Percentiles rank a stretch among this genome's conserved stretches.
These are phyloP conservation scores for Fraxinus albicans DNA, from an alignment of 305 asterid genomes.

Conservation along the genomic window DNA sequence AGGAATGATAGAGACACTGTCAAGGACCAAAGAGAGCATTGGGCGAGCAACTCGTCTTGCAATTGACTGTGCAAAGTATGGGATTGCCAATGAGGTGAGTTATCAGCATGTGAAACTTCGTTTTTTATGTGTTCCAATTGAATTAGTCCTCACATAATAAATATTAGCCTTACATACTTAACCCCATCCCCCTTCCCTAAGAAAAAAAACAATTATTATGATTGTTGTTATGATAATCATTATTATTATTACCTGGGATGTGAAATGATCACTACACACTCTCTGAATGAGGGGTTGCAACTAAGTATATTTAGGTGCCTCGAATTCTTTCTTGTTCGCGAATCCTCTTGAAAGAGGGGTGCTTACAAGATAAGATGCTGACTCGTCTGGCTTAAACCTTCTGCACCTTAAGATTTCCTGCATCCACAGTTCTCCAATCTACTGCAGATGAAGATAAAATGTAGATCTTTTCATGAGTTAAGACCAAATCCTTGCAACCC, in stretches of 20 bases:
- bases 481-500: not conserved
- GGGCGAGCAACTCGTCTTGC: conserved; percentile 98
- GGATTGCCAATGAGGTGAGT: conserved; percentile 84
- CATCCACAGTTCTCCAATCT: not conserved
- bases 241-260: not conserved
- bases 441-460: not conserved
- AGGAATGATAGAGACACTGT: conserved; percentile 96
- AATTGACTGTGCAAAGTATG: conserved; percentile 91
- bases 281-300: not conserved
- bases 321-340: not conserved
- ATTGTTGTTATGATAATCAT: not conserved
- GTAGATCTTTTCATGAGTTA: not conserved
- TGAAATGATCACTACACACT: not conserved
- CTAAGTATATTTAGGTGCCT: not conserved
- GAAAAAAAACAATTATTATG: not conserved
- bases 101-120: conserved; percentile 10
- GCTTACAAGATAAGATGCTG: not conserved
- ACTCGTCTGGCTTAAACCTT: not conserved
- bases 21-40: conserved; percentile 96
- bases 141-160: not conserved
- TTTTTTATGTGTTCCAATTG: not conserved
- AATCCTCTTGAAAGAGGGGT: not conserved
- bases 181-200: not conserved
- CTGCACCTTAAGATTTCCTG: not conserved
- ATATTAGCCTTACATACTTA: not conserved